Percentiles rank a stretch among this genome's conserved stretches.
Evolutionary conservation across 192 early-diverging fungal species (phyloP).

Genomic region (Allomyces javanicus): DNA sequence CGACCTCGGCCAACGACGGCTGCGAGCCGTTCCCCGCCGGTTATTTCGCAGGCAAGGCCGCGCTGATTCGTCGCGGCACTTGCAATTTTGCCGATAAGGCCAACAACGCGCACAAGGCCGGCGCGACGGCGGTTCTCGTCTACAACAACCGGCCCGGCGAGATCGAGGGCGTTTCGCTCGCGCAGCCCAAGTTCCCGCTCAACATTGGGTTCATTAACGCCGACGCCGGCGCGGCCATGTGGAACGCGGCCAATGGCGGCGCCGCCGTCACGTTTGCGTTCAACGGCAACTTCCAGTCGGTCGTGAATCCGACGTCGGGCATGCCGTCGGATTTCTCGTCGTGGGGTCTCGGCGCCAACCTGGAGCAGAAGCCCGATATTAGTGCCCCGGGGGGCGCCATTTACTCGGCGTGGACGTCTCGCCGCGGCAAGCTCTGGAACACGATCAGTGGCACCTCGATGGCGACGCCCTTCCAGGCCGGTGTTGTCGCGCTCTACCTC

Average conservation of each 20-base stretch:
- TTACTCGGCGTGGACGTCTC: conserved; percentile 12
- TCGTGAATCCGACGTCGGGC: conserved; percentile 26
- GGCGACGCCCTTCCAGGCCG: conserved; percentile 39
- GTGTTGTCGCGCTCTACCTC: conserved; percentile 23
- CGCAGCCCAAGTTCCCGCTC: conserved; percentile 19
- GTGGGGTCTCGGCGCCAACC: conserved; percentile 46
- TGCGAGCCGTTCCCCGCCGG: conserved; percentile 20
- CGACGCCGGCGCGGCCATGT: conserved; percentile 25
- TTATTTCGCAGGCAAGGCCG: conserved; percentile 23
- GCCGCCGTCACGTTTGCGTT: conserved; percentile 20
- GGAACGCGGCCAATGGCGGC: conserved; percentile 16
- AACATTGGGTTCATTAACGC: conserved; percentile 31
- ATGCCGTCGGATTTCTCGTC: conserved; percentile 52
- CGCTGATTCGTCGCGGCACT: conserved; percentile 43
- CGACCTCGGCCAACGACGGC: conserved; percentile 26
- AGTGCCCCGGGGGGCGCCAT: conserved; percentile 27
- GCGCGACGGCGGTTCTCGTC: conserved; percentile 44
- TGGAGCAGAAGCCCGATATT: conserved; percentile 40
- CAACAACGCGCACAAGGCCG: conserved; percentile 24
- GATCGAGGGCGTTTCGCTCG: conserved; percentile 16
- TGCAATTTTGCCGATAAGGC: conserved; percentile 50
- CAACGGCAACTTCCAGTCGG: conserved; percentile 20
- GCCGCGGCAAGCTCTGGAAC: neutral
- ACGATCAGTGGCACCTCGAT: conserved; percentile 34
- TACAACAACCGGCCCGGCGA: conserved; percentile 27